phyloP scores from a whole-genome alignment of 139 green algal species.

The Picochlorum sp. region DNA sequence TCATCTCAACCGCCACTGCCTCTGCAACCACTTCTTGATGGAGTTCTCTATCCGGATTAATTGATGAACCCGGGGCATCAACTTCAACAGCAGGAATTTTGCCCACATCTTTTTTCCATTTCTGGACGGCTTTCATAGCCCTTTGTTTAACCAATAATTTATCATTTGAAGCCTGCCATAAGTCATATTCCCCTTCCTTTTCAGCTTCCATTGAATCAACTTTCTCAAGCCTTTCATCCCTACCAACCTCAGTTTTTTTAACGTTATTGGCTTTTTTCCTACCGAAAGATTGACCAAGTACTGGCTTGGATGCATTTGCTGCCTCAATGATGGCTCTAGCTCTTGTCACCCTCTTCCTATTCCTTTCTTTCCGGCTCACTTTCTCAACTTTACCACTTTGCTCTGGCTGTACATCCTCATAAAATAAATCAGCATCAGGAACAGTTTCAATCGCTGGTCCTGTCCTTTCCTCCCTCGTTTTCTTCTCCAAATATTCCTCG shows the following conservation, averaged over 20 bases:
- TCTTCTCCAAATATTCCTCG: constrained; percentile 31
- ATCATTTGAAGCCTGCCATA: no score
- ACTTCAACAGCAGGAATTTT: constrained; percentile 44
- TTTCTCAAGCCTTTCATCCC: not conserved
- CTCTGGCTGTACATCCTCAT: constrained; percentile 28
- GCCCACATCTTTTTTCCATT: not conserved
- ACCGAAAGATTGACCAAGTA: not conserved
- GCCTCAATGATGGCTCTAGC: constrained; percentile 17
- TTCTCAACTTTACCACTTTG: not conserved
- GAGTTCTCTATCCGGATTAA: constrained; percentile 59
- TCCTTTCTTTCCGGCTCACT: constrained; percentile 2
- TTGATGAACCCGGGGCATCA: constrained; percentile 64
- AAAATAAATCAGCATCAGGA: constrained; percentile 59
- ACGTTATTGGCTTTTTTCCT: not conserved
- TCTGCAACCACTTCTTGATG: constrained; percentile 70
- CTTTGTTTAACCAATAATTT: no score
- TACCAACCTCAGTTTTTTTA: not conserved
- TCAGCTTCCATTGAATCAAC: not conserved
- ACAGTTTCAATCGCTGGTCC: constrained; percentile 35
- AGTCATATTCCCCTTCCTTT: not conserved
- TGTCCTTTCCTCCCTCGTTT: constrained; percentile 36
- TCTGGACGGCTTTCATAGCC: not conserved
- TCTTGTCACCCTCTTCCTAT: constrained; percentile 8
- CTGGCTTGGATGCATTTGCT: constrained; percentile 4
- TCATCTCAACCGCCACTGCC: constrained; percentile 64